Conservation (phyloP, 257 asterid genomes). For the Catharanthus roseus region DNA sequence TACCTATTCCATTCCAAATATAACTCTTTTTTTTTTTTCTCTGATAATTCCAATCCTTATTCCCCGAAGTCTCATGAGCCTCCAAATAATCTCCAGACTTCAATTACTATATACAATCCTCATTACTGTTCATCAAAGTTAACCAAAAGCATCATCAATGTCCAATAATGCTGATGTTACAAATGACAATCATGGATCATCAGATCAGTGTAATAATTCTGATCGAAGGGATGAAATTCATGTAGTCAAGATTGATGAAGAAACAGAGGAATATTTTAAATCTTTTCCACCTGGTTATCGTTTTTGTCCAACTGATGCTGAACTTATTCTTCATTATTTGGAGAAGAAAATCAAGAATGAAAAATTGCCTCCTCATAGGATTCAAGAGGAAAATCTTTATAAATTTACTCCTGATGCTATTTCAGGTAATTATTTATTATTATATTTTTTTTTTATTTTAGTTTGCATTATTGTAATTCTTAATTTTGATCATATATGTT, state of each 20-base stretch:
- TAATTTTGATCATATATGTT: no score
- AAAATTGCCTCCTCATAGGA: neutral
- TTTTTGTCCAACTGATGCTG: neutral
- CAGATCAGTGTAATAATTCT: neutral
- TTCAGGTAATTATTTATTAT: neutral
- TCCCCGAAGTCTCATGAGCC: no score
- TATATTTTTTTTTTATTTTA: no score
- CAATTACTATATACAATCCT: no score
- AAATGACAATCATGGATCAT: no score
- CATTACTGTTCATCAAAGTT: no score
- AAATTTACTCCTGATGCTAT: neutral
- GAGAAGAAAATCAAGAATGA: neutral
- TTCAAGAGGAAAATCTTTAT: conserved; percentile 2
- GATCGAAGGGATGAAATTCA: neutral
- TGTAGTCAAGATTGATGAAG: neutral
- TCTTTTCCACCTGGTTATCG: conserved; percentile 5
- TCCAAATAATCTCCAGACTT: no score
- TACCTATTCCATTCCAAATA: neutral
- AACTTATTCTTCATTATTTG: neutral
- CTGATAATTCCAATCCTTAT: no score
- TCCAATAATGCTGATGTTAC: neutral
- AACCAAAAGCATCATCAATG: no score
- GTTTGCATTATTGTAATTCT: no score
- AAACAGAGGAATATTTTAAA: neutral
- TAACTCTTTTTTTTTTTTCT: neutral